Evolutionary conservation across 2,329 filamentous ascomycete genomes (phyloP).

Genomic region (Exophiala sp.): DNA sequence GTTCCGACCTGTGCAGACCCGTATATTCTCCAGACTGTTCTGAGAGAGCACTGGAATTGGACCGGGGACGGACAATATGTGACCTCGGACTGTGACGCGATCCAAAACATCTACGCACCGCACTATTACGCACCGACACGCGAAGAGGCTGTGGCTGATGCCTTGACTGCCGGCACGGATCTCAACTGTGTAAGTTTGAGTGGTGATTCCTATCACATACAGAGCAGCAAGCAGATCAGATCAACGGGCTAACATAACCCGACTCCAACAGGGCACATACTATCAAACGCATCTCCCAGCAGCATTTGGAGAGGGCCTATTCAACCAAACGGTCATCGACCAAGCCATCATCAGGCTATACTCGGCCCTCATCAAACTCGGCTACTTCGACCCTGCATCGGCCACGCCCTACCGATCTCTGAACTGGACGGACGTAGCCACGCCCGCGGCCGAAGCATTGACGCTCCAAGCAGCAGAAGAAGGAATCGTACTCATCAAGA

Average conservation of each 20-base stretch:
- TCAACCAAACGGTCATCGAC: constrained; percentile 45
- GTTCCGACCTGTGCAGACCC: constrained; percentile 58
- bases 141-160: constrained; percentile 44
- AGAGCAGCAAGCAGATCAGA: no score
- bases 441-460: constrained; percentile 49
- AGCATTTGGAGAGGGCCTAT: constrained; percentile 40
- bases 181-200: constrained; percentile 40
- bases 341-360: constrained; percentile 46
- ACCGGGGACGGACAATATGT: constrained; percentile 56
- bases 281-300: constrained; percentile 44
- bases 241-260: no score
- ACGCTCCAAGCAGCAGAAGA: constrained; percentile 50
- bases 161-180: constrained; percentile 49
- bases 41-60: constrained; percentile 62
- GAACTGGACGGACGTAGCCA: constrained; percentile 52
- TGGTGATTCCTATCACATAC: no score
- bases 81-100: constrained; percentile 60
- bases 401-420: constrained; percentile 47
- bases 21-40: constrained; percentile 57
- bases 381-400: constrained; percentile 48
- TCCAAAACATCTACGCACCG: constrained; percentile 53
- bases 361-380: constrained; percentile 45
- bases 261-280: constrained; percentile 38
- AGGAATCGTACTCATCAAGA: constrained; percentile 49
- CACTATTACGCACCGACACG: constrained; percentile 44